A percentile compares a stretch with the other conserved stretches of the same genome.
phyloP scores from a whole-genome alignment of 2,329 filamentous ascomycete species.

The Aspergillus flavus region DNA sequence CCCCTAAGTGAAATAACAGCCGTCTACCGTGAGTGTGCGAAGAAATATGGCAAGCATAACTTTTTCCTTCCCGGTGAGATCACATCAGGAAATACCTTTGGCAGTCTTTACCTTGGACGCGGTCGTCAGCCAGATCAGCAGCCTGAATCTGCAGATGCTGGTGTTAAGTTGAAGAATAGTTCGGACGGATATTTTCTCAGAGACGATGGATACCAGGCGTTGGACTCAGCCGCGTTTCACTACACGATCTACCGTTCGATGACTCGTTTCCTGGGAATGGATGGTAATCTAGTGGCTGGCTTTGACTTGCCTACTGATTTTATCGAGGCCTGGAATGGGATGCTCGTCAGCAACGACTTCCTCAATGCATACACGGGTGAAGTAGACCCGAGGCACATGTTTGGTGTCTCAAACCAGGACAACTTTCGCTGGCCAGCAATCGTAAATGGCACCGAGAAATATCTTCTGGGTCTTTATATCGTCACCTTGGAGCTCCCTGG shows the following conservation, averaged over 20 bases:
- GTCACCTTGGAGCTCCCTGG: constrained; percentile 63
- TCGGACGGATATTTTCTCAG: constrained; percentile 55
- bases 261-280: constrained; percentile 63
- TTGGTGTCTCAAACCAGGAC: constrained; percentile 66
- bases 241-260: constrained; percentile 64
- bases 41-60: constrained; percentile 59
- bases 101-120: constrained; percentile 62
- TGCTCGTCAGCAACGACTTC: constrained; percentile 62
- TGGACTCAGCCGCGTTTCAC: constrained; percentile 65
- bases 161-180: constrained; percentile 51
- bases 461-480: constrained; percentile 61
- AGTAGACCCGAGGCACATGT: constrained; percentile 67
- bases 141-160: constrained; percentile 50
- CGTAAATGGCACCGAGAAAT: constrained; percentile 58
- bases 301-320: constrained; percentile 59
- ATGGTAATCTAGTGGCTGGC: constrained; percentile 58
- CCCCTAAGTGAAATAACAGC: constrained; percentile 61
- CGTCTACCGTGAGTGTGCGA: constrained; percentile 61
- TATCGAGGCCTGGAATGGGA: constrained; percentile 58
- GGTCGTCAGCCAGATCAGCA: constrained; percentile 60
- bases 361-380: constrained; percentile 62
- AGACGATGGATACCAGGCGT: constrained; percentile 53
- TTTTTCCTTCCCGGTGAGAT: constrained; percentile 68
- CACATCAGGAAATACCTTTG: constrained; percentile 64
- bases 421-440: constrained; percentile 66